A percentile compares a stretch with the other conserved stretches of the same genome.
These are phyloP conservation scores for Verticillium longisporum DNA, from an alignment of 2,329 filamentous ascomycete genomes.

Conservation along the genomic window DNA sequence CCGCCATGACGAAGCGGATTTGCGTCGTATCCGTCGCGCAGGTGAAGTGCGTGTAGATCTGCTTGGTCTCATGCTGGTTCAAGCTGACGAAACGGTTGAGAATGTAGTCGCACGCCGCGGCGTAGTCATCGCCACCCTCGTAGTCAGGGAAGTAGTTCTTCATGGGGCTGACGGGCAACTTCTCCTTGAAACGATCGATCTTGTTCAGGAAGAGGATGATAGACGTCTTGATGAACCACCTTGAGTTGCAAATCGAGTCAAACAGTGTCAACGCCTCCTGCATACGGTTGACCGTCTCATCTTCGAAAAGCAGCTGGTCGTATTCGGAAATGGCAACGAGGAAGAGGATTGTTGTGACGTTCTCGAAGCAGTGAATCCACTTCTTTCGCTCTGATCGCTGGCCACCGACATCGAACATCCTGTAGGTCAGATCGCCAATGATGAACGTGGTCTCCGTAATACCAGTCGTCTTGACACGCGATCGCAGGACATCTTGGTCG, in stretches of 20 bases:
- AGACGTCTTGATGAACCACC: slow-evolving; percentile 86
- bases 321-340: slow-evolving; percentile 95
- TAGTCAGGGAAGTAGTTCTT: slow-evolving; percentile 87
- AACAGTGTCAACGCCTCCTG: slow-evolving; percentile 82
- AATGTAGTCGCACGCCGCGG: slow-evolving; percentile 95
- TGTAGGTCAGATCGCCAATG: slow-evolving; percentile 88
- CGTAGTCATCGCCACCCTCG: slow-evolving; percentile 93
- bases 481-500: slow-evolving; percentile 90
- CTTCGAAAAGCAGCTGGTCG: slow-evolving; percentile 91
- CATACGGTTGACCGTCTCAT: slow-evolving; percentile 95
- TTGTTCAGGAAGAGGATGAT: slow-evolving; percentile 89
- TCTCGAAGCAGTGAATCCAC: slow-evolving; percentile 99
- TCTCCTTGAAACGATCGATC: slow-evolving; percentile 84
- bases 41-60: slow-evolving; percentile 99
- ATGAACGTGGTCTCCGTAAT: slow-evolving; percentile 96
- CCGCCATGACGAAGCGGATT: slow-evolving; percentile 99
- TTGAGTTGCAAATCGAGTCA: slow-evolving; percentile 80
- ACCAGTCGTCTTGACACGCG: slow-evolving; percentile 95
- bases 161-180: slow-evolving; percentile 75
- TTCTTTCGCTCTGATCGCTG: slow-evolving; percentile 97
- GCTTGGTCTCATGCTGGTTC: slow-evolving; percentile 99
- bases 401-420: slow-evolving; percentile 96
- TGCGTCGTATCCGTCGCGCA: slow-evolving; percentile 98
- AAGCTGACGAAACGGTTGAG: slow-evolving; percentile 96
- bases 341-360: slow-evolving; percentile 95